Evolutionary conservation across 805 yeast genomes (phyloP).

Genomic region (Lipomyces chichibuensis): DNA sequence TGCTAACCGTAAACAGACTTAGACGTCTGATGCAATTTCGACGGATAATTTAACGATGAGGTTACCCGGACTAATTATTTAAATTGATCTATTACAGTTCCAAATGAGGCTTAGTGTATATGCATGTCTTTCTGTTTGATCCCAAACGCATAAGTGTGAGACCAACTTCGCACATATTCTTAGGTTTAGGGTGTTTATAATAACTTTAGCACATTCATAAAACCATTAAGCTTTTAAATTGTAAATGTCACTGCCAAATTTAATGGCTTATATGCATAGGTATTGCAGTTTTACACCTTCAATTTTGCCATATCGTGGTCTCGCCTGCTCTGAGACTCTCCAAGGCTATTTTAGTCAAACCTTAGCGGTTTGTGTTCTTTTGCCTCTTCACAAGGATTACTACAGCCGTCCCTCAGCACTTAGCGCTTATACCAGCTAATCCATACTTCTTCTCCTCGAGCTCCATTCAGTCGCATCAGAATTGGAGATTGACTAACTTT

Average conservation of each 20-base stretch:
- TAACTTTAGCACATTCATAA: too few relatives aligned
- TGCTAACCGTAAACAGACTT: background rate
- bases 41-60: background rate
- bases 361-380: too few relatives aligned
- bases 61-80: slow-evolving; percentile 4
- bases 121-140: too few relatives aligned
- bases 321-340: background rate
- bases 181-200: background rate
- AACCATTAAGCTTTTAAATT: background rate
- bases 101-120: background rate
- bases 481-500: background rate
- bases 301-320: background rate
- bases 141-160: too few relatives aligned
- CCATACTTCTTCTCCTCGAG: background rate
- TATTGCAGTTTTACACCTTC: background rate
- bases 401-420: background rate
- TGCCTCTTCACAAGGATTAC: too few relatives aligned
- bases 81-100: background rate
- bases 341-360: too few relatives aligned
- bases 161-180: too few relatives aligned
- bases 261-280: background rate
- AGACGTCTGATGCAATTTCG: background rate
- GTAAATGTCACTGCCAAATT: too few relatives aligned
- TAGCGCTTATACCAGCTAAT: background rate
- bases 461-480: background rate